phyloP scores from a whole-genome alignment of 306 rosid genomes.

The Geum urbanum region DNA sequence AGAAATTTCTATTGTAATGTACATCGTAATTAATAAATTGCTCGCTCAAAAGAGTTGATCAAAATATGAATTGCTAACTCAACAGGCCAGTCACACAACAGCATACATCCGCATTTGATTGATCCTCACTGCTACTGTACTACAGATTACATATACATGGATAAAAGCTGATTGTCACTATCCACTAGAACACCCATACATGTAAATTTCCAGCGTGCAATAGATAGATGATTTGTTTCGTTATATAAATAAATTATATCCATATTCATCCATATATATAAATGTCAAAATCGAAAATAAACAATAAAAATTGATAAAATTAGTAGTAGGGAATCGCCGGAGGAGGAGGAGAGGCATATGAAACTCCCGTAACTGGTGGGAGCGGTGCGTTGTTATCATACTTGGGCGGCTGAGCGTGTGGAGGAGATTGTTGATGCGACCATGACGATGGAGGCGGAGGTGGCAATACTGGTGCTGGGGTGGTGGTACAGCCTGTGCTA shows the following conservation, averaged over 20 bases:
- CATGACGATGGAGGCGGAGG: slow-evolving; percentile 12
- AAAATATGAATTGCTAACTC: background rate
- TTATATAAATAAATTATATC: background rate
- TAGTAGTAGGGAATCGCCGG: slow-evolving; percentile 20
- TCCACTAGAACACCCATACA: background rate
- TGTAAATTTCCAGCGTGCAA: background rate
- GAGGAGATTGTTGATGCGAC: slow-evolving; percentile 21
- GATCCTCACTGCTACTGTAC: background rate
- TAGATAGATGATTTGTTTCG: background rate
- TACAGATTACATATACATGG: background rate
- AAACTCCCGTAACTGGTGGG: slow-evolving; percentile 28
- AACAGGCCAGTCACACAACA: background rate
- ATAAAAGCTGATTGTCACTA: background rate
- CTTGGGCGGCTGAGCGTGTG: slow-evolving; percentile 2
- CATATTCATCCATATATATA: background rate
- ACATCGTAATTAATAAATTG: too few species aligned
- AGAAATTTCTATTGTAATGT: too few species aligned
- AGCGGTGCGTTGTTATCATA: slow-evolving; percentile 16
- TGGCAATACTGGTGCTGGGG: slow-evolving; percentile 10
- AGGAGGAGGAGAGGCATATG: slow-evolving; percentile 27
- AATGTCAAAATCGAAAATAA: background rate
- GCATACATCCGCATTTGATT: background rate
- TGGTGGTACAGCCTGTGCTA: slow-evolving; percentile 14
- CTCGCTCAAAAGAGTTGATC: too few species aligned
- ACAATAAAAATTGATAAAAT: background rate